Evolutionary conservation across 176 grass and related monocot species (phyloP), one percentile per base, ranked within the genome.

Genomic region (Oryza officinalis): DNA sequence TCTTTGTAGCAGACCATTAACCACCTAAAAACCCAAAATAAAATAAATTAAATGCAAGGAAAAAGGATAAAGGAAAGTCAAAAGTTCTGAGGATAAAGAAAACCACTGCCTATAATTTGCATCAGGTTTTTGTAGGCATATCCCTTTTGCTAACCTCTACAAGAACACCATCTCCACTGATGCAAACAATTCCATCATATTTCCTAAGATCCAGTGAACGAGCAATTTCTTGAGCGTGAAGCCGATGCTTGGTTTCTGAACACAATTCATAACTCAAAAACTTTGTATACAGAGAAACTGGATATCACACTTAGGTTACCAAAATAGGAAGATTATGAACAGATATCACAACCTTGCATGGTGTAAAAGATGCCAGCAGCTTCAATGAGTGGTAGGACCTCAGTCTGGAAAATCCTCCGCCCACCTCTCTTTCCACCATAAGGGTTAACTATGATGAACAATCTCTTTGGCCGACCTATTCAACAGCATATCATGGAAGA

Each of bases 1-100:
- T 78, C 97, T 96, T 88, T 91, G 89, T 70, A 99, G 85, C 27
- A 99, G 82, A 41, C 97, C 97, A 91, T 99, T 99, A 79, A 99
- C 89, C 54, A 99, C 93, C 97, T 99, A 87, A 47, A 87, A 41
- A 87, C 3, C 40, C 4, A 75, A 76, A 77, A 89, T 13, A 75
- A 81, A 82, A 43, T 70, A 13, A 1, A 84, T 5, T 27, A 43
- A 50, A 40, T 20, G n/a, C 49, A 63, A 81, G 49, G 13, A 57
- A 40, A 81, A 25, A 79, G 35, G 78, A 32, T 61, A 52, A 65
- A 54, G 13, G 64, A 70, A 45, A 15, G 1, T 23, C 12, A 74
- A 67, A 46, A 38, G 40, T 47, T 66, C 61, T 75, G 71, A 23
- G 30, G 32, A 61, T 61, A 25, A 30, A 70, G 5, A 77, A 25